phyloP scores from a whole-genome alignment of 495 filamentous ascomycete genomes.

The Viridothelium virens region DNA sequence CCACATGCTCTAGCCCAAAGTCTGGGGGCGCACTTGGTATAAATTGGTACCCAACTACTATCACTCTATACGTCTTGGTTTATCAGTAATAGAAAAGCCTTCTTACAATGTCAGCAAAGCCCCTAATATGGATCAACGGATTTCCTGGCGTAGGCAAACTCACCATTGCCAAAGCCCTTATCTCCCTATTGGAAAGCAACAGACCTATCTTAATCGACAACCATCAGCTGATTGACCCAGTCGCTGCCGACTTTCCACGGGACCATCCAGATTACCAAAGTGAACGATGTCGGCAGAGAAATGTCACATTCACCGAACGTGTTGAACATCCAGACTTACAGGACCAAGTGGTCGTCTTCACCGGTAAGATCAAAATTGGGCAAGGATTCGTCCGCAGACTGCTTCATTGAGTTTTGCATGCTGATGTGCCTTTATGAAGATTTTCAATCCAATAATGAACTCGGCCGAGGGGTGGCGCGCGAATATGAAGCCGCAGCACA shows the following conservation, averaged over 20 bases:
- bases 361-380: neutral
- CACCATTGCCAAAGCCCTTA: neutral
- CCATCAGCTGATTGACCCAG: slow-evolving; percentile 2
- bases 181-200: neutral
- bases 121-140: neutral
- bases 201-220: neutral
- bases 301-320: neutral
- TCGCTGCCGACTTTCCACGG: neutral
- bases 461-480: neutral
- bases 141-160: slow-evolving; percentile 4
- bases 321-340: neutral
- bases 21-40: no score
- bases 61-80: no score
- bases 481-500: neutral
- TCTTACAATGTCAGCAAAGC: neutral
- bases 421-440: neutral
- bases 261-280: slow-evolving; percentile 5
- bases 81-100: no score
- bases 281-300: neutral
- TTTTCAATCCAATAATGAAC: slow-evolving; percentile 6
- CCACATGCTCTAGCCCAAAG: no score
- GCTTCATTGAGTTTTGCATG: no score
- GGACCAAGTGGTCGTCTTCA: neutral
- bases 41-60: no score
- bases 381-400: no score